Evolutionary conservation across 148 eudicot species (phyloP).

Genomic region (Nepenthes gracilis): DNA sequence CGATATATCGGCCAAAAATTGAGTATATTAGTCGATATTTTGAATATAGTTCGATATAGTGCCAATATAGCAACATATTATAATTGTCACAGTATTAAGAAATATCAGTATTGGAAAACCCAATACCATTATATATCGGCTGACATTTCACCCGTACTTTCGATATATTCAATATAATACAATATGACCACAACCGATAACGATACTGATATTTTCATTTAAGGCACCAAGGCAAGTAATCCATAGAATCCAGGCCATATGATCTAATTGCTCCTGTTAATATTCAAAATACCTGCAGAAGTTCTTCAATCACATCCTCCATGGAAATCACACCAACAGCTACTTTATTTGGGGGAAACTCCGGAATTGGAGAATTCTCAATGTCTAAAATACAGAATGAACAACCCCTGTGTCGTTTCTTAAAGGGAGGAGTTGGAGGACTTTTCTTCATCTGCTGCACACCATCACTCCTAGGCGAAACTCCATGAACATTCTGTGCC

Average conservation of each 20-base stretch:
- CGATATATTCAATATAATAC: too few relatives aligned
- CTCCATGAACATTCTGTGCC: constrained; percentile 20
- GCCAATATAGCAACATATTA: too few relatives aligned
- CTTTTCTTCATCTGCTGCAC: constrained; percentile 37
- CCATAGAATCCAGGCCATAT: not conserved
- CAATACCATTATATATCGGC: too few relatives aligned
- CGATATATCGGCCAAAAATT: too few relatives aligned
- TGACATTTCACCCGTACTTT: too few relatives aligned
- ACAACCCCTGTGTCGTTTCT: constrained; percentile 83
- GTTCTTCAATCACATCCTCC: constrained; percentile 98
- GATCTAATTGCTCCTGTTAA: too few relatives aligned
- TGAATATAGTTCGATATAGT: too few relatives aligned
- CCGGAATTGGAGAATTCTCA: constrained; percentile 70
- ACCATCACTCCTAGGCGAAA: constrained; percentile 22
- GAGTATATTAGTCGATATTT: too few relatives aligned
- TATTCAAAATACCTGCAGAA: constrained; percentile 62
- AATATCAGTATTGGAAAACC: too few relatives aligned
- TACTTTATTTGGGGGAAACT: constrained; percentile 47
- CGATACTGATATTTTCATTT: too few relatives aligned
- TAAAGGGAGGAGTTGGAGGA: constrained; percentile 61
- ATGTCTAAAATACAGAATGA: constrained; percentile 84
- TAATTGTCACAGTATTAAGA: too few relatives aligned
- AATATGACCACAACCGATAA: too few relatives aligned
- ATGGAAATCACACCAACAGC: constrained; percentile 86
- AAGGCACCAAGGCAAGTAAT: not conserved